phyloP scores from a whole-genome alignment of 2,329 filamentous ascomycete species.

The Colletotrichum abscissum region DNA sequence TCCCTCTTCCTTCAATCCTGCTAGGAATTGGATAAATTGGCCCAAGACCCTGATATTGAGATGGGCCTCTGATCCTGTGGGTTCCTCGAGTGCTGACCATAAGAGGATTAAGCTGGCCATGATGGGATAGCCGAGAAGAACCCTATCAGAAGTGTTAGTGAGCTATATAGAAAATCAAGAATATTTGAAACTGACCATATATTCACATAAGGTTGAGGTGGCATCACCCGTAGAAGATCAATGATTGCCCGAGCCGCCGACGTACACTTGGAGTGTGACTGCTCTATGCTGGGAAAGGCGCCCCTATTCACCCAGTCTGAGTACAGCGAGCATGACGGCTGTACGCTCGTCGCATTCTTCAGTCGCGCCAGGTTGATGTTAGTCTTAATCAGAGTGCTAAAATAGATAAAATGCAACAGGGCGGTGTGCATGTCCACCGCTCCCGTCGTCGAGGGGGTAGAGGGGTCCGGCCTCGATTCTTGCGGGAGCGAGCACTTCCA shows the following conservation, averaged over 20 bases:
- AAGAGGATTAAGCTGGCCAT: conserved; percentile 23
- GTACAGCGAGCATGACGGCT: neutral
- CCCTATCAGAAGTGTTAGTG: neutral
- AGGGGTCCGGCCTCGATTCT: neutral
- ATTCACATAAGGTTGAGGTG: conserved; percentile 12
- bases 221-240: conserved; percentile 1
- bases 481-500: conserved; percentile 16
- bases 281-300: neutral
- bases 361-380: conserved; percentile 18
- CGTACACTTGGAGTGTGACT: conserved; percentile 10
- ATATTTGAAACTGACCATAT: conserved; percentile 3
- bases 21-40: conserved; percentile 25
- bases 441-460: neutral
- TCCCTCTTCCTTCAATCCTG: conserved; percentile 22
- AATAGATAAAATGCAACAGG: conserved; percentile 16
- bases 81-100: conserved; percentile 25
- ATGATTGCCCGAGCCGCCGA: conserved; percentile 29
- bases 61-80: conserved; percentile 10
- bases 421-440: conserved; percentile 4
- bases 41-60: conserved; percentile 20
- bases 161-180: neutral
- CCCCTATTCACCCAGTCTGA: neutral
- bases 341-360: conserved; percentile 1
- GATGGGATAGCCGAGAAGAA: conserved; percentile 19
- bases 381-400: conserved; percentile 1